A percentile compares a stretch with the other conserved stretches of the same genome.
These are phyloP conservation scores for Apiotrichum montevideense DNA, from an alignment of 1,284 basidiomycete species.

Conservation along the genomic window DNA sequence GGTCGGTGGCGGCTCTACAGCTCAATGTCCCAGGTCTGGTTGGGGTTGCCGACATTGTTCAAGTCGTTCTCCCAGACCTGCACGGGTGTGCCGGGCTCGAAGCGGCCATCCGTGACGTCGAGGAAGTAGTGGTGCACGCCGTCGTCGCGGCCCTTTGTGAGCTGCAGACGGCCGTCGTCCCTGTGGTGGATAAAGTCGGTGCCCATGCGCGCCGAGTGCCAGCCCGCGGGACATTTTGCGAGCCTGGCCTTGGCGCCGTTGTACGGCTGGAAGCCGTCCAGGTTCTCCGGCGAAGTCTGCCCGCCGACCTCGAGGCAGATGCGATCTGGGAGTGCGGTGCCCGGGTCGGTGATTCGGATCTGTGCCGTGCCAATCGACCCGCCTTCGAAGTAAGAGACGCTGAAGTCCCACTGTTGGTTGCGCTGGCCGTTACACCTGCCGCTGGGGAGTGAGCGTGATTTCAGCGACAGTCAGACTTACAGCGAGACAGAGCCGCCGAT, in stretches of 20 bases:
- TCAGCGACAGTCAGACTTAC: neutral
- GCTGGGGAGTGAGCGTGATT: neutral
- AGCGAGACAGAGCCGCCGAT: neutral
- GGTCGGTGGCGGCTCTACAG: too few relatives aligned
- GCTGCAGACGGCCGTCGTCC: conserved; percentile 8
- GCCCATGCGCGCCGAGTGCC: neutral
- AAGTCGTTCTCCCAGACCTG: conserved; percentile 21
- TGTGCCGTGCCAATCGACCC: too few relatives aligned
- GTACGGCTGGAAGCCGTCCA: neutral
- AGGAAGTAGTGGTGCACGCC: conserved; percentile 13
- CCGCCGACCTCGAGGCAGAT: neutral
- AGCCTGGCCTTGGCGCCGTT: neutral
- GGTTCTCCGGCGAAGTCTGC: too few relatives aligned
- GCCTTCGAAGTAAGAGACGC: too few relatives aligned
- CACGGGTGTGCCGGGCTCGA: conserved; percentile 7
- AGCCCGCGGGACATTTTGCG: neutral
- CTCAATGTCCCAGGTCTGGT: too few relatives aligned
- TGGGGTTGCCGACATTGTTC: too few relatives aligned
- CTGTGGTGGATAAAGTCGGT: neutral
- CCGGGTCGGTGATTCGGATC: too few relatives aligned
- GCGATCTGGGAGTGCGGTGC: neutral
- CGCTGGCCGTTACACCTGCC: neutral
- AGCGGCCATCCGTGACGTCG: conserved; percentile 20
- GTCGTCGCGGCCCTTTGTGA: conserved; percentile 4
- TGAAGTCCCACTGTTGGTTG: neutral